A percentile compares a stretch with the other conserved stretches of the same genome.
phyloP scores from a whole-genome alignment of 139 green algal genomes.

The Chlamydomonas sphaeroides region DNA sequence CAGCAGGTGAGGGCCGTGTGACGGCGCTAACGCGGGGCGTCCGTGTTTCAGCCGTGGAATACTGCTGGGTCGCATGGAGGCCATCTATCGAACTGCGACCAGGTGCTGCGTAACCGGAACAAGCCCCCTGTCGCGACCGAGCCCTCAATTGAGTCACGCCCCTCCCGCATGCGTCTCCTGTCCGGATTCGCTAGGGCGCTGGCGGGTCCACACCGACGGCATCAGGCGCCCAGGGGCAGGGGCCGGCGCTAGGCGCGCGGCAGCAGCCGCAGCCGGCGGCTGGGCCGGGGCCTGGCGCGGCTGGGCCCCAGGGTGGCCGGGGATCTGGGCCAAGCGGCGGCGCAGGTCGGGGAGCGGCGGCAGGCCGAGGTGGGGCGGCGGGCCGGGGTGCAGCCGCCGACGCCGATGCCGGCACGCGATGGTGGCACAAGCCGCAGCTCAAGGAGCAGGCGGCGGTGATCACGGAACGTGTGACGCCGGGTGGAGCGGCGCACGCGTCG shows the following conservation, averaged over 20 bases:
- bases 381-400: neutral
- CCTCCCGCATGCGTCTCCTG: too few relatives aligned
- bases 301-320: neutral
- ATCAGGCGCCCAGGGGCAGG: neutral
- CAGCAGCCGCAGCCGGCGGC: neutral
- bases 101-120: too few relatives aligned
- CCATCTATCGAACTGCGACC: too few relatives aligned
- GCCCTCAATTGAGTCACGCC: too few relatives aligned
- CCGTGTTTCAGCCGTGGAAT: too few relatives aligned
- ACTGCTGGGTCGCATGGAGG: too few relatives aligned
- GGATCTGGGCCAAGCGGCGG: too few relatives aligned
- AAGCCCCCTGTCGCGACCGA: too few relatives aligned
- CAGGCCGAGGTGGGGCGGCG: neutral
- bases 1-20: too few relatives aligned
- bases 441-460: conserved; percentile 33
- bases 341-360: neutral
- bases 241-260: neutral
- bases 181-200: neutral
- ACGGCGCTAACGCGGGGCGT: too few relatives aligned
- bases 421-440: conserved; percentile 40
- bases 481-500: neutral
- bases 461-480: neutral
- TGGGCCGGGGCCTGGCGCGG: too few relatives aligned
- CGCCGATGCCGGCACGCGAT: neutral
- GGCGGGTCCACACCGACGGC: neutral